Evolutionary conservation across 2,329 filamentous ascomycete species (phyloP), one percentile per base, ranked within the genome.

Genomic region (Colletotrichum musicola): DNA sequence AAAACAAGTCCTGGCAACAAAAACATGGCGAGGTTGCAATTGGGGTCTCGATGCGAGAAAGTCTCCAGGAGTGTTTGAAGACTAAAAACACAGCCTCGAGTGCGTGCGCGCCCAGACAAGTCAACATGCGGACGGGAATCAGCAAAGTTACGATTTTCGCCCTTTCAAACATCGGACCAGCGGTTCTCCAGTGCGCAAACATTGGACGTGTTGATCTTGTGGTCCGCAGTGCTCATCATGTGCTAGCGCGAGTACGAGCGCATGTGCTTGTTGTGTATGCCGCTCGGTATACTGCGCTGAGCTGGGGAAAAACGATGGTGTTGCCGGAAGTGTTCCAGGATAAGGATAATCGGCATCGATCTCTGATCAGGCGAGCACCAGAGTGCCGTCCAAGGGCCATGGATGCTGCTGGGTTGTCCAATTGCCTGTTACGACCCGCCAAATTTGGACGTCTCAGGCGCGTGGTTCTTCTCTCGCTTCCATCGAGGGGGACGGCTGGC

Each of bases 381-480:
- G 44, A 44, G 27, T 35, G 20, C 42, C 2, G 22, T 12, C 6
- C 22, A 40, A n/a, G 38, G 22, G 10, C 5, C 22, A 22, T 42
- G 13, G n/a, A 22, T 18, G 30, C 30, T 35, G 30, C 22, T 25
- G 9, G 30, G 6, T 7, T 35, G 30, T 35, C 30, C 30, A 35
- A 35, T 35, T 35, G 30, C 58, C 42, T 51, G 58, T n/a, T 22
- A 25, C 30, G 25, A 53, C 50, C 51, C 14, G 64, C 47, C 65
- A 68, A 54, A 64, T 64, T 64, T 55, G 64, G 65, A 68, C 61
- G 65, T 64, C 65, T 64, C 65, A 59, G 65, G 49, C 47, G 54
- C 65, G 65, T 59, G 27, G 47, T 54, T 64, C 54, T 54, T 64
- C 54, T 47, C 51, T 51, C 30, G n/a, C 40, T 25, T n/a, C 46